Base-by-base conservation (phyloP, 1,139 yeast species). In the Geotrichum citri-aurantii region DNA sequence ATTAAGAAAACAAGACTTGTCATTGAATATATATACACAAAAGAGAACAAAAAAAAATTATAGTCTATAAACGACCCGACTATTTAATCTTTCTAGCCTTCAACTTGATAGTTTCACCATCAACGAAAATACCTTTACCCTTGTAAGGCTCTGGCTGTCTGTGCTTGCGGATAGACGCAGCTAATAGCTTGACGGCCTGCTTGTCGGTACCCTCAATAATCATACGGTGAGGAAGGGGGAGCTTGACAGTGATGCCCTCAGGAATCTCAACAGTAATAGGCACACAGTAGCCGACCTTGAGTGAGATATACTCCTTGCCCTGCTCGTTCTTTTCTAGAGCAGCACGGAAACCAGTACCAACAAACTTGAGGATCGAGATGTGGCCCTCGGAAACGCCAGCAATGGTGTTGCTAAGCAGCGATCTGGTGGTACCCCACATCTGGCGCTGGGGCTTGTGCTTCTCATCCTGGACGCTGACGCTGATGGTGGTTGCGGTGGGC, bases 131-230 rank as follows among this genome's bases (percentile, higher is more conserved):
- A 69, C 99, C 99, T 65, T 95, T 95, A 71, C 99, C 99, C 76
- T 95, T 95, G 74, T 95, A 95, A 48, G 98, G 97, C 75, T 95
- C 99, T 48, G 99, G 99, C 63, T 95, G 95, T 73, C 90, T 88
- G 78, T 83, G 83, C 67, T 83, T 84, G 73, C 99, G 85, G 65
- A 95, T 81, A 60, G 84, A 82, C 23, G 97, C 96, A 21, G 99
- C 99, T 73, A 90, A 88, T 61, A 86, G 80, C 69, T 85, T 87
- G 48, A 95, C 93, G 69, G 86, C 86, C 73, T 92, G 97, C 73
- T 89, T 88, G 74, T 93, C 86, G 54, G 84, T 76, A 37, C 99
- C 99, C 72, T 90, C 96, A 48, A 95, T 77, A 61, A 93, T 79
- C 59, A 95, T 75, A 65, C 96, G 81, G 19, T 96, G 89, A n/a